phyloP scores from a whole-genome alignment of 495 filamentous ascomycete genomes.

The Terfezia claveryi region DNA sequence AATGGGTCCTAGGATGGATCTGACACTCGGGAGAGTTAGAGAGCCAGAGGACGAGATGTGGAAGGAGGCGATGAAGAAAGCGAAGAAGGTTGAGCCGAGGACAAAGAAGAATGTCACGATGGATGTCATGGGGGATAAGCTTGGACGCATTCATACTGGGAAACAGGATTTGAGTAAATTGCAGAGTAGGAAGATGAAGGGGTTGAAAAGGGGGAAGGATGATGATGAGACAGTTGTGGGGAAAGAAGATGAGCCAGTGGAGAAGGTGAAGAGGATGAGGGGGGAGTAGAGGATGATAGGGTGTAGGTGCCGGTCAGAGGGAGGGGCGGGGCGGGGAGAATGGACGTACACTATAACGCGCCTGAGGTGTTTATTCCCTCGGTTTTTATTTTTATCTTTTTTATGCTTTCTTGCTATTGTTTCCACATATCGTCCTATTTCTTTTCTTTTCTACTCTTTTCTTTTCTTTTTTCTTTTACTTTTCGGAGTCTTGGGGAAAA shows the following conservation, averaged over 20 bases:
- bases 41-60: conserved; percentile 50
- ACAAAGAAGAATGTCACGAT: conserved; percentile 90
- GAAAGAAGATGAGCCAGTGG: conserved; percentile 8
- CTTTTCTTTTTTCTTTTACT: too few relatives aligned
- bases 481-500: too few relatives aligned
- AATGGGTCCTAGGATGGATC: conserved; percentile 89
- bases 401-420: too few relatives aligned
- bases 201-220: conserved; percentile 56
- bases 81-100: conserved; percentile 43
- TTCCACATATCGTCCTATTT: too few relatives aligned
- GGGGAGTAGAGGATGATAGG: conserved; percentile 17
- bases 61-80: conserved; percentile 81
- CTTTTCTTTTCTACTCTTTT: too few relatives aligned
- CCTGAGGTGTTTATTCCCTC: too few relatives aligned
- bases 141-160: conserved; percentile 77
- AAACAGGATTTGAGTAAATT: conserved; percentile 70
- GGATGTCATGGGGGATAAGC: conserved; percentile 82
- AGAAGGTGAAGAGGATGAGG: conserved; percentile 23
- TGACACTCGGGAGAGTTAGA: conserved; percentile 59
- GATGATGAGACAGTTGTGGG: conserved; percentile 21
- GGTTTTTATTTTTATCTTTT: too few relatives aligned
- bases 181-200: conserved; percentile 99
- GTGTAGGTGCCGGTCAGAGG: too few relatives aligned
- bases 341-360: too few relatives aligned
- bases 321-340: too few relatives aligned